Percentiles rank a stretch among this genome's conserved stretches.
Evolutionary conservation across 306 rosid genomes (phyloP).

Genomic region (Canavalia gladiata): DNA sequence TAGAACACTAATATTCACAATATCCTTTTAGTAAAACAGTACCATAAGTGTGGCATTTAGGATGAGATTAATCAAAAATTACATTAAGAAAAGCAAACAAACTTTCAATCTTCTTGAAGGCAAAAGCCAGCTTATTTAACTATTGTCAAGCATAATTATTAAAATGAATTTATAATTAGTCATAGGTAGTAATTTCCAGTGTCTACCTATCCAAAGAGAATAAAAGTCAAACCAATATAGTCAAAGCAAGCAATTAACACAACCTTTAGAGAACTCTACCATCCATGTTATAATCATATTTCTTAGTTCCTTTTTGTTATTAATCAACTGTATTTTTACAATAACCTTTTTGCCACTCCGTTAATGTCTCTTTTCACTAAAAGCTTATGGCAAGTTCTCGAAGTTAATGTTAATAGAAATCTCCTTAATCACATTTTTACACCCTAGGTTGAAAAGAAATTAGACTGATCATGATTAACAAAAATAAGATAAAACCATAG

Average conservation of each 20-base stretch:
- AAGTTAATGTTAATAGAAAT: conserved; percentile 27
- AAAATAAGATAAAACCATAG: conserved; percentile 5
- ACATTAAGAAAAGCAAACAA: neutral
- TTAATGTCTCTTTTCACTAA: conserved; percentile 2
- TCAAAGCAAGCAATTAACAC: neutral
- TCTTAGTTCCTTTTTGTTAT: neutral
- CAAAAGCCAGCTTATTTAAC: neutral
- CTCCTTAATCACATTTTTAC: conserved; percentile 10
- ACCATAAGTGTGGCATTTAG: too few relatives aligned
- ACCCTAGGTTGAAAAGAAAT: conserved; percentile 37
- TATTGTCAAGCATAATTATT: neutral
- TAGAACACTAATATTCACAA: too few relatives aligned
- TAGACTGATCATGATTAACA: conserved; percentile 15
- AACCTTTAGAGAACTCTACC: neutral
- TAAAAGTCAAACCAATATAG: neutral
- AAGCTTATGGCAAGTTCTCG: conserved; percentile 20
- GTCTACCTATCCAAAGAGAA: neutral
- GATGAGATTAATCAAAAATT: too few relatives aligned
- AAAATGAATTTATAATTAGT: neutral
- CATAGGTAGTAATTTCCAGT: neutral
- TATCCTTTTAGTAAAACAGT: too few relatives aligned
- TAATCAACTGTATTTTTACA: neutral
- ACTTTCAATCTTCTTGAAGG: neutral
- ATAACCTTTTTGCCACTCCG: neutral
- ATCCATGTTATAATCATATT: neutral